Base-by-base conservation (phyloP, 345 rosid genomes). In the Camelina laxa region DNA sequence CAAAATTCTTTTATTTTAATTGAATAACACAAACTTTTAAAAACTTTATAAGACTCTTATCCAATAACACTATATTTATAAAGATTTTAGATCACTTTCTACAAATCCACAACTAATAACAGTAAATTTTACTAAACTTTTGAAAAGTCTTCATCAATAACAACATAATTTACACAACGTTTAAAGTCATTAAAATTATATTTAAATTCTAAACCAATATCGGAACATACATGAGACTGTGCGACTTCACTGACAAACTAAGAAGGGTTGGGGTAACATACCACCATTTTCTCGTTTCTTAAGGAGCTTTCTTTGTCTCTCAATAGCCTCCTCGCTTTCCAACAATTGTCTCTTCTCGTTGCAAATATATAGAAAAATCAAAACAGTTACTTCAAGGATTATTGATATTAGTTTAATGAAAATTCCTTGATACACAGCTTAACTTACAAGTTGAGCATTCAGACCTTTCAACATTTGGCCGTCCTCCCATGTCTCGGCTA, bases 401-500 rank as follows among this genome's bases (percentile, higher is more conserved):
- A 63, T 17, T 53, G n/a, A 41, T 71, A 21, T 21, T 21, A 61
- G 56, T 69, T 57, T 48, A 4, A 35, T 57, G 49, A 27, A 62
- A 56, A 38, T 42, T 21, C 45, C 50, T 66, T 21, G 47, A 68
- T 58, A 72, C 27, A 41, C 42, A 79, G 41, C 14, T 59, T 44
- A 68, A 83, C 96, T 38, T 82, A 95, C 99, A 62, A 95, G 97
- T 75, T 92, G 96, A 80, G 84, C 75, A 85, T 95, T 95, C 77
- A 95, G 67, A 85, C 92, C 99, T 84, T 92, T 95, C 79, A 95
- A 82, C 44, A 87, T 85, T 79, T 90, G 99, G 56, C 99, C 99
- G 69, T 95, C 99, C 84, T 95, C 99, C 99, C 99, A 95, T 2
- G 97, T 91, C 85, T 95, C 99, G 75, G 98, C 85, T 79, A 95